phyloP scores from a whole-genome alignment of 176 grass and related monocot genomes.

The Neostapfia colusana region DNA sequence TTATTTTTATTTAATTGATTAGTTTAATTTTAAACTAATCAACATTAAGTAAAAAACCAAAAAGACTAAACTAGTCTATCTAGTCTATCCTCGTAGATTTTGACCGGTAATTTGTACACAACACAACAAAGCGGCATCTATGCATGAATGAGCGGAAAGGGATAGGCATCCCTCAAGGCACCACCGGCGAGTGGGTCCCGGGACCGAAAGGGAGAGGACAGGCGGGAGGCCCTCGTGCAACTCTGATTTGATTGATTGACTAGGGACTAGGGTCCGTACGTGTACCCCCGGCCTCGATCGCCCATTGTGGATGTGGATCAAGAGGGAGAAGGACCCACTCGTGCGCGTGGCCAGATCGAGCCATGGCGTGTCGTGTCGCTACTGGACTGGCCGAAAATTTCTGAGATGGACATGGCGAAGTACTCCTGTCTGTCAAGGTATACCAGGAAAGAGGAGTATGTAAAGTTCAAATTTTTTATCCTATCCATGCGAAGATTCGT shows the following conservation, averaged over 20 bases:
- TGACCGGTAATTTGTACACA: conserved; percentile 14
- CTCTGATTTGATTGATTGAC: conserved; percentile 55
- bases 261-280: neutral
- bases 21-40: no score
- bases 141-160: conserved; percentile 7
- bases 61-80: no score
- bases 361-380: neutral
- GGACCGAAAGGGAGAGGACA: conserved; percentile 27
- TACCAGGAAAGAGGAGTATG: no score
- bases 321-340: no score
- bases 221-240: conserved; percentile 59
- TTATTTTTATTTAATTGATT: no score
- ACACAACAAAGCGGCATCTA: neutral
- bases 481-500: no score
- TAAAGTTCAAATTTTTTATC: no score
- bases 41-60: no score
- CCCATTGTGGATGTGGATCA: no score
- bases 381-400: neutral
- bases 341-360: neutral
- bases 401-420: no score
- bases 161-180: neutral
- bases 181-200: neutral
- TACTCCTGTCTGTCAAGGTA: no score
- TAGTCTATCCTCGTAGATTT: neutral
- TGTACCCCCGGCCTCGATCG: neutral